Percentiles rank a stretch among this genome's conserved stretches.
phyloP scores from a whole-genome alignment of 352 stramenopile genomes.

The Phytophthora ramorum region DNA sequence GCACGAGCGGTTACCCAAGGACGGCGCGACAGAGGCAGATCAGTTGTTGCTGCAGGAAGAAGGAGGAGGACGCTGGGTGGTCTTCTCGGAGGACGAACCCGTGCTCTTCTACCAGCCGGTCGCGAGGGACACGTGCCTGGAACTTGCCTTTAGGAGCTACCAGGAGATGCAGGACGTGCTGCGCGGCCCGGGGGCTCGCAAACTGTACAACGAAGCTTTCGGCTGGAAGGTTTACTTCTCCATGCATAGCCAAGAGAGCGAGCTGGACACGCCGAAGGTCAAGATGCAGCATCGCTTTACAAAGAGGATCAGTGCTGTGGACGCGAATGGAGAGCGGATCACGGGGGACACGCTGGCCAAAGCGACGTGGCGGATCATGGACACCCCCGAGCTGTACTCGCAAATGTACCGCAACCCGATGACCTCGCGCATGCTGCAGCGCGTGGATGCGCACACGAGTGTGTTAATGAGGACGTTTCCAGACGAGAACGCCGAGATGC shows the following conservation, averaged over 20 bases:
- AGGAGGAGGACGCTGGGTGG: constrained; percentile 25
- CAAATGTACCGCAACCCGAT: constrained; percentile 48
- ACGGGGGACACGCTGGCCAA: constrained; percentile 42
- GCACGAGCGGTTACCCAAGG: constrained; percentile 19
- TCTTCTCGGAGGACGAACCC: constrained; percentile 34
- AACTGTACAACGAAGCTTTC: constrained; percentile 39
- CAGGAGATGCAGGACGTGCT: constrained; percentile 34
- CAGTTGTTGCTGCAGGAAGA: constrained; percentile 26
- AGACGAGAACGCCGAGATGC: constrained; percentile 44
- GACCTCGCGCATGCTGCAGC: constrained; percentile 49
- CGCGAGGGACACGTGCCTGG: constrained; percentile 21
- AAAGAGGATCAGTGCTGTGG: constrained; percentile 38
- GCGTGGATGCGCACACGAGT: constrained; percentile 45
- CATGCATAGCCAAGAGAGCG: constrained; percentile 20
- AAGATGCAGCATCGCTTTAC: constrained; percentile 48
- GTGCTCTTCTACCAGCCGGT: constrained; percentile 40
- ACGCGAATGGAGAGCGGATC: constrained; percentile 29
- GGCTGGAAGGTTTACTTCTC: constrained; percentile 44
- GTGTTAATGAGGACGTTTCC: constrained; percentile 52
- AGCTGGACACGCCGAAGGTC: constrained; percentile 4
- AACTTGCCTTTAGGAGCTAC: constrained; percentile 32
- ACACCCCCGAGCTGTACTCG: constrained; percentile 43
- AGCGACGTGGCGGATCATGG: constrained; percentile 48
- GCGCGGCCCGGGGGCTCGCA: constrained; percentile 22
- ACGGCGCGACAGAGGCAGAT: constrained; percentile 7